phyloP scores from a whole-genome alignment of 169 alveolate genomes.

The Plasmodium sp. region DNA sequence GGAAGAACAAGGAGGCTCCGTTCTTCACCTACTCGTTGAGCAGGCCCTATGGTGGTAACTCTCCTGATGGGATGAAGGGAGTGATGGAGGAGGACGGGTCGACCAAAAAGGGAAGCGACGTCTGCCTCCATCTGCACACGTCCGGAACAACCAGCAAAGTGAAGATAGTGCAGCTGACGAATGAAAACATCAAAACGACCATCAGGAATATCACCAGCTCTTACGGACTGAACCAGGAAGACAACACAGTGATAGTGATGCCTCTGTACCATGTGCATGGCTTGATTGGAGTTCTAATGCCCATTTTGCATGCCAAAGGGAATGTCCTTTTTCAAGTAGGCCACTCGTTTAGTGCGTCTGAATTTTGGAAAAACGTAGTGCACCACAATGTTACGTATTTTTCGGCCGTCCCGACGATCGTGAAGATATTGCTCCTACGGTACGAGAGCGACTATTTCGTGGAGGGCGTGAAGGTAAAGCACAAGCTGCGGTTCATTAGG shows the following conservation, averaged over 20 bases:
- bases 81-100: background rate
- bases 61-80: background rate
- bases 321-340: conserved; percentile 67
- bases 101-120: background rate
- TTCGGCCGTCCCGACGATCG: conserved; percentile 69
- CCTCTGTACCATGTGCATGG: conserved; percentile 75
- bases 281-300: conserved; percentile 61
- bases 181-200: conserved; percentile 62
- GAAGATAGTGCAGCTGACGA: conserved; percentile 67
- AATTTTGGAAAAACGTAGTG: conserved; percentile 44
- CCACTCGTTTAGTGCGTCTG: conserved; percentile 66
- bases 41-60: background rate
- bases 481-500: conserved; percentile 45
- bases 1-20: conserved; percentile 36
- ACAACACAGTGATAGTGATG: conserved; percentile 61
- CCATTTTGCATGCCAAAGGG: conserved; percentile 36
- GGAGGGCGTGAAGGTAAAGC: conserved; percentile 22
- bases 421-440: conserved; percentile 45
- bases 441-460: conserved; percentile 47
- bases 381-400: conserved; percentile 34
- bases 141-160: conserved; percentile 73
- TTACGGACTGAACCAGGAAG: conserved; percentile 38
- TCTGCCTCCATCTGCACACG: conserved; percentile 62
- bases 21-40: conserved; percentile 47
- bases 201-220: conserved; percentile 26